These are phyloP conservation scores for Phytophthora kernoviae DNA, from an alignment of 352 stramenopile species.

Conservation along the genomic window DNA sequence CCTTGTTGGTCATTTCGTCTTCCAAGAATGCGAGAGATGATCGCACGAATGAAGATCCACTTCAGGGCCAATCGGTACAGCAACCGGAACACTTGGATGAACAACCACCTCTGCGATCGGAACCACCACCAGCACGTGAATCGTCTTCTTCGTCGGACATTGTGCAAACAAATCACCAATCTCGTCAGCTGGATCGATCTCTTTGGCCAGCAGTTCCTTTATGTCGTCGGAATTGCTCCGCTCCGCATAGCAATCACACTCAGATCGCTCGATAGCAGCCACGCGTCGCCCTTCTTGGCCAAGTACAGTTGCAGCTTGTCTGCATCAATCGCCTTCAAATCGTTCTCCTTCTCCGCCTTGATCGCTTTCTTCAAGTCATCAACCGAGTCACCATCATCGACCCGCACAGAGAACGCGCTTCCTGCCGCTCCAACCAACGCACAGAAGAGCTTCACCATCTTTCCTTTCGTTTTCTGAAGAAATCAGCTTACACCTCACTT, in stretches of 20 bases:
- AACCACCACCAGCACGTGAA: constrained; percentile 26
- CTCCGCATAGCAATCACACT: background rate
- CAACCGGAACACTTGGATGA: background rate
- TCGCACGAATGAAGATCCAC: constrained; percentile 17
- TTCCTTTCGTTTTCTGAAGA: no score
- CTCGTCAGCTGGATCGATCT: background rate
- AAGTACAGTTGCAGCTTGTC: background rate
- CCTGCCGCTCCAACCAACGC: no score
- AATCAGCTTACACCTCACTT: no score
- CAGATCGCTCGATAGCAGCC: background rate
- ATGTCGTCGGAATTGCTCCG: background rate
- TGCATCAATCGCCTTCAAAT: background rate
- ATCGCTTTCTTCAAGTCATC: no score
- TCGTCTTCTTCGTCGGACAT: background rate
- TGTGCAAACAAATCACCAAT: background rate
- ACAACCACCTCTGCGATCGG: background rate
- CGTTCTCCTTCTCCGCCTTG: background rate
- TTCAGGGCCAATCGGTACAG: constrained; percentile 22
- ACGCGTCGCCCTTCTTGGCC: background rate
- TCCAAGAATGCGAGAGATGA: constrained; percentile 12
- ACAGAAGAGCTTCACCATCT: no score
- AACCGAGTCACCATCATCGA: no score
- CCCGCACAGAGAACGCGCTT: no score
- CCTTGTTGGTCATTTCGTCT: constrained; percentile 22
- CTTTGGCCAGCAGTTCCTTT: background rate